Conservation (phyloP, 2,329 filamentous ascomycete genomes). For the Lachnellula hyalina region DNA sequence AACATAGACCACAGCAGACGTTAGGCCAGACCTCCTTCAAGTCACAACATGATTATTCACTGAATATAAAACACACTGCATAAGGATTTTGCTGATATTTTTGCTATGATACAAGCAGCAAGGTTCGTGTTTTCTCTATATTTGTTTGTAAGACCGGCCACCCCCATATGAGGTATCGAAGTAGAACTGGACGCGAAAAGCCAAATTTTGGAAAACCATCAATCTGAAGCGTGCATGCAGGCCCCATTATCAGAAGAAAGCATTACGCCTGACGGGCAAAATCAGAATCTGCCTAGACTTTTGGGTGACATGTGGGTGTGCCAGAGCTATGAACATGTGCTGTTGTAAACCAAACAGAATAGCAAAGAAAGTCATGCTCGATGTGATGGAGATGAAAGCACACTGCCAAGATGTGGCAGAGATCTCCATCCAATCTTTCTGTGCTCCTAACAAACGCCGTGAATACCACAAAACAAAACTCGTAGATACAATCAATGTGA, state of each 20-base stretch:
- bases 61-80: background rate
- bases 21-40: background rate
- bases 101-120: conserved; percentile 28
- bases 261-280: conserved; percentile 18
- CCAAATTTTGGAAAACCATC: conserved; percentile 18
- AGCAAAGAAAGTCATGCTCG: conserved; percentile 21
- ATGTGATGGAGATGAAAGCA: conserved; percentile 15
- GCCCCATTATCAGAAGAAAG: conserved; percentile 12
- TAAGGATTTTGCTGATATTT: conserved; percentile 6
- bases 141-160: conserved; percentile 20
- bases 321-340: conserved; percentile 25
- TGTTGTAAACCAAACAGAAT: conserved; percentile 20
- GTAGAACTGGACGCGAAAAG: conserved; percentile 12
- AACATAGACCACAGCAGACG: background rate
- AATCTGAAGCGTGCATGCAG: conserved; percentile 18
- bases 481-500: conserved; percentile 29
- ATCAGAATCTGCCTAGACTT: conserved; percentile 15
- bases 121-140: conserved; percentile 20
- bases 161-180: conserved; percentile 9
- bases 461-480: conserved; percentile 24
- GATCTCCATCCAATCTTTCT: conserved; percentile 29
- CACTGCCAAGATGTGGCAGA: conserved; percentile 19
- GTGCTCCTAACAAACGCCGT: conserved; percentile 30
- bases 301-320: conserved; percentile 20
- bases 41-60: background rate